Conservation (phyloP, 179 eudicot species). For the Silene noctiflora region DNA sequence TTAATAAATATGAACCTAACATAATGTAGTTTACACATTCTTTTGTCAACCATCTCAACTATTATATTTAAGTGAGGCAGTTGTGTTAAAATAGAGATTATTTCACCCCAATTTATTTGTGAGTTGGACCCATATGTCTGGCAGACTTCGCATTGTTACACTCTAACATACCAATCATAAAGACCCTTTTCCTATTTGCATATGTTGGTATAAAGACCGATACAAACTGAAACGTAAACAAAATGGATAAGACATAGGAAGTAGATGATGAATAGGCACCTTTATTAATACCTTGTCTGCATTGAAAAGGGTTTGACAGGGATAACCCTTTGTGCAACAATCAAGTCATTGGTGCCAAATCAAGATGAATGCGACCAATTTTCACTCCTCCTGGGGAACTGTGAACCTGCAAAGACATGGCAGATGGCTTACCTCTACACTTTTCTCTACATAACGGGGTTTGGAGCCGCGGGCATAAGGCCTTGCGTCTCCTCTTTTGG, state of each 20-base stretch:
- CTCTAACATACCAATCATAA: not conserved
- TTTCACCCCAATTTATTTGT: not conserved
- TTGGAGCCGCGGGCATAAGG: conserved; percentile 92
- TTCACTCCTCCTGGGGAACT: conserved; percentile 58
- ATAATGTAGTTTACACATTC: not conserved
- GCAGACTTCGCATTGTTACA: not conserved
- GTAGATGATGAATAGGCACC: not conserved
- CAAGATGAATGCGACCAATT: conserved; percentile 69
- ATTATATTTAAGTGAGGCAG: not conserved
- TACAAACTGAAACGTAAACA: not conserved
- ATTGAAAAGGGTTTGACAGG: conserved; percentile 66
- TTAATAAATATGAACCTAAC: not conserved
- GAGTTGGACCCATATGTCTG: not conserved
- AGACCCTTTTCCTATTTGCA: not conserved
- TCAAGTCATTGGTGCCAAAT: conserved; percentile 57
- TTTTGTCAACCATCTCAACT: not conserved
- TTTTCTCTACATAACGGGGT: conserved; percentile 67
- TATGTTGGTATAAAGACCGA: not conserved
- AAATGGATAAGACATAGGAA: not conserved
- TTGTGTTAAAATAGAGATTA: not conserved
- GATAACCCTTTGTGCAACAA: conserved; percentile 68
- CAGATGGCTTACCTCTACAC: conserved; percentile 71
- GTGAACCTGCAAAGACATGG: conserved; percentile 81
- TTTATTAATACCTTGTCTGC: not conserved
- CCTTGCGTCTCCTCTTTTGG: conserved; percentile 92